Conservation (phyloP, 352 stramenopile genomes). For the Phytophthora cactorum region DNA sequence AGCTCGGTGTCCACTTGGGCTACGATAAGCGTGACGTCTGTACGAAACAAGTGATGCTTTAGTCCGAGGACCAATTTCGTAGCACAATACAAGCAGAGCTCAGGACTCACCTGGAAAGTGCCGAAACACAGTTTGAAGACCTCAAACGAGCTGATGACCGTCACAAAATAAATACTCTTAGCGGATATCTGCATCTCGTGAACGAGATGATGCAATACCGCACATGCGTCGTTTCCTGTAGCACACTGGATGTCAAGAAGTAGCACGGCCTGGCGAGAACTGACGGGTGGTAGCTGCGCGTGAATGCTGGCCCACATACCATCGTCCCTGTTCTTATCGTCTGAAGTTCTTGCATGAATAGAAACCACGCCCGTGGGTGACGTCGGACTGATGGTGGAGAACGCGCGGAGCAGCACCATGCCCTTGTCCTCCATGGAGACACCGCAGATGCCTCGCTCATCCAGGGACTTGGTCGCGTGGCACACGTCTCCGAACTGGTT, state of each 20-base stretch:
- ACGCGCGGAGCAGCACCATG: slow-evolving; percentile 31
- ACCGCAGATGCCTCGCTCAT: slow-evolving; percentile 34
- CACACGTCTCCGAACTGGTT: slow-evolving; percentile 37
- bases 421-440: slow-evolving; percentile 39
- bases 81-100: no score
- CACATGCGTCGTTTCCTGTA: slow-evolving; percentile 48
- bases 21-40: no score
- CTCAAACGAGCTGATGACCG: no score
- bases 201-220: slow-evolving; percentile 51
- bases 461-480: slow-evolving; percentile 21
- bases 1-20: no score
- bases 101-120: no score
- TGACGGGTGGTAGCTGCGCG: slow-evolving; percentile 37
- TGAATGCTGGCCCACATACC: slow-evolving; percentile 14
- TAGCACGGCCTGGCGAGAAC: slow-evolving; percentile 37
- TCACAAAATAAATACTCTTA: no score
- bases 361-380: slow-evolving; percentile 35
- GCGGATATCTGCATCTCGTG: slow-evolving; percentile 28
- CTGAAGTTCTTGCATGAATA: slow-evolving; percentile 6
- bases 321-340: slow-evolving; percentile 11
- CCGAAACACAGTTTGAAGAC: no score
- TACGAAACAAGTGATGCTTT: no score
- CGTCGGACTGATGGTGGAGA: slow-evolving; percentile 32
- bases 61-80: no score
- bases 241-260: slow-evolving; percentile 52